These are phyloP conservation scores for Arthrobotrys megalospora DNA, from an alignment of 2,329 filamentous ascomycete genomes.

Conservation along the genomic window DNA sequence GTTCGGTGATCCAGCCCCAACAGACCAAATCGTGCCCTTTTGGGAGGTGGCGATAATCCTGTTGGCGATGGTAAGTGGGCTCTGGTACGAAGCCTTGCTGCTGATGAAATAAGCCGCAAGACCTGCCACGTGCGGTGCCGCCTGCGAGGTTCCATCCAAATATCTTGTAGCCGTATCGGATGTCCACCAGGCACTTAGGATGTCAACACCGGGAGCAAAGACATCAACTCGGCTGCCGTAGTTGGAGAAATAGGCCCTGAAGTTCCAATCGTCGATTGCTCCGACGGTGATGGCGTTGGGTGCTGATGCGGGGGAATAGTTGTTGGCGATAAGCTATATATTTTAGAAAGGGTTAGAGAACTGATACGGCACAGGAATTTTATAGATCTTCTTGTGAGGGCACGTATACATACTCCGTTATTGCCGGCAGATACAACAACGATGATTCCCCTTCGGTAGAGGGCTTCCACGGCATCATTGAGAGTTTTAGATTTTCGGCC, in stretches of 20 bases:
- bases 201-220: constrained; percentile 71
- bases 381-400: neutral
- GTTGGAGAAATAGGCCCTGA: constrained; percentile 70
- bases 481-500: constrained; percentile 69
- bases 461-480: constrained; percentile 71
- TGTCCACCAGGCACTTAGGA: constrained; percentile 71
- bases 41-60: neutral
- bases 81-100: constrained; percentile 10
- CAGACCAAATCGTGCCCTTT: neutral
- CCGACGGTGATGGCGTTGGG: constrained; percentile 72
- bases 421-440: constrained; percentile 74
- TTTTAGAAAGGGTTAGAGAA: neutral
- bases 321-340: constrained; percentile 68
- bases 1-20: constrained; percentile 1
- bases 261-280: constrained; percentile 68
- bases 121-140: constrained; percentile 78
- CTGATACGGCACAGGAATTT: neutral
- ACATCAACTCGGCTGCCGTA: constrained; percentile 71
- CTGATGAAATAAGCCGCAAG: constrained; percentile 78
- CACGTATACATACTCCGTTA: constrained; percentile 64
- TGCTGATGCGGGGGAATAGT: constrained; percentile 71
- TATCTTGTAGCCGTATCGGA: constrained; percentile 69
- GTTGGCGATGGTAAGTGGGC: constrained; percentile 18
- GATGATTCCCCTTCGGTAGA: constrained; percentile 70
- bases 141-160: constrained; percentile 76